phyloP scores from a whole-genome alignment of 1,284 basidiomycete genomes.

The Marasmius fiardii region DNA sequence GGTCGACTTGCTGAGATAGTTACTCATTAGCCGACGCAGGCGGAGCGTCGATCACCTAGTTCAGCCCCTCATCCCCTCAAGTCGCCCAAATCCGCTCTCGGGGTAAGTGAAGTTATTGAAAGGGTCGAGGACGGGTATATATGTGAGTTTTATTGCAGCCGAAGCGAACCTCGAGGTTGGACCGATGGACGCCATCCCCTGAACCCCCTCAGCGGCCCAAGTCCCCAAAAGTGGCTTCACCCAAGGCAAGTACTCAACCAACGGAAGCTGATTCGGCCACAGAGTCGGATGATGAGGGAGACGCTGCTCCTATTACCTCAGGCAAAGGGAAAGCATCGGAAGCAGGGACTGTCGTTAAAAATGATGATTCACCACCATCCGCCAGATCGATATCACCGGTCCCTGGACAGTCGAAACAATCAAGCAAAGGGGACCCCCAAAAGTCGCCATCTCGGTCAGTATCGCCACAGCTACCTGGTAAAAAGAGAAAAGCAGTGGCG shows the following conservation, averaged over 20 bases:
- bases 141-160: neutral
- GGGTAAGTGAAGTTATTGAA: neutral
- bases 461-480: constrained; percentile 43
- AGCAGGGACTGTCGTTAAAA: constrained; percentile 5
- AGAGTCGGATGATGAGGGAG: constrained; percentile 42
- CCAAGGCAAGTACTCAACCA: constrained; percentile 15
- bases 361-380: constrained; percentile 15
- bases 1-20: too few relatives aligned
- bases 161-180: neutral
- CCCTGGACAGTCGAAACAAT: constrained; percentile 14
- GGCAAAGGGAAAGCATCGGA: constrained; percentile 19
- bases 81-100: neutral
- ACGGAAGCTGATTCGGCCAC: constrained; percentile 41
- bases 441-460: constrained; percentile 37
- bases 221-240: constrained; percentile 9
- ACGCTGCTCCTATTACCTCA: constrained; percentile 12
- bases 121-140: neutral
- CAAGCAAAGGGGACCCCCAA: constrained; percentile 19
- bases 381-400: constrained; percentile 17
- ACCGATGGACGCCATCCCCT: constrained; percentile 4
- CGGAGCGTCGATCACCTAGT: neutral
- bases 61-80: neutral
- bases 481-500: constrained; percentile 38
- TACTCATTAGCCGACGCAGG: neutral
- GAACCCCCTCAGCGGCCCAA: constrained; percentile 11